Percentiles rank a stretch among this genome's conserved stretches.
phyloP scores from a whole-genome alignment of 352 stramenopile species.

The Phytophthora rubi region DNA sequence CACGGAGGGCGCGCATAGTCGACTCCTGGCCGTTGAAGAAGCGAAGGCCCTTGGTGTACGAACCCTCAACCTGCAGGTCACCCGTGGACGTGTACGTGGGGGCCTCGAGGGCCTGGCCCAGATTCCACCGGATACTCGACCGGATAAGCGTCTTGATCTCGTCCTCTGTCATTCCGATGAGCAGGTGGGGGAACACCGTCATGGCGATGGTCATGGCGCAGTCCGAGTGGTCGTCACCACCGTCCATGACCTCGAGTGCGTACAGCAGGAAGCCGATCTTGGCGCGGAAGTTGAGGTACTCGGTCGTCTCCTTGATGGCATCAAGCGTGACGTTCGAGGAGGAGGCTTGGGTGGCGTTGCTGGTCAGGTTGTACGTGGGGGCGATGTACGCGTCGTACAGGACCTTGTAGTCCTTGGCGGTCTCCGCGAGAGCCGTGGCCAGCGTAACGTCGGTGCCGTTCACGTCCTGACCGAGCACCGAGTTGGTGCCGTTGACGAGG shows the following conservation, averaged over 20 bases:
- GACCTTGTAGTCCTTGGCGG: constrained; percentile 51
- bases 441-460: constrained; percentile 54
- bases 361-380: constrained; percentile 51
- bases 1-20: constrained; percentile 57
- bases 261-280: constrained; percentile 60
- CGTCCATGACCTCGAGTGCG: constrained; percentile 54
- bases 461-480: constrained; percentile 50
- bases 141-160: constrained; percentile 61
- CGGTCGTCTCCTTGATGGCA: constrained; percentile 46
- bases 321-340: constrained; percentile 27
- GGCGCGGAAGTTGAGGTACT: constrained; percentile 67
- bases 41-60: constrained; percentile 59
- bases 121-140: constrained; percentile 56
- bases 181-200: constrained; percentile 62
- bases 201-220: constrained; percentile 56
- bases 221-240: constrained; percentile 42
- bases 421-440: constrained; percentile 36
- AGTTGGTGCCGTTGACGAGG: constrained; percentile 48
- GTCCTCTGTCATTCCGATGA: constrained; percentile 58
- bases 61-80: constrained; percentile 45
- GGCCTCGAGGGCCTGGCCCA: constrained; percentile 45
- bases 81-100: constrained; percentile 49
- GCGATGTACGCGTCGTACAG: constrained; percentile 65
- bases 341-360: no score
- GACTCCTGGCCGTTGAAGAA: constrained; percentile 72